Conservation (phyloP, 192 early-diverging fungal genomes). For the Entomortierella parvispora region DNA sequence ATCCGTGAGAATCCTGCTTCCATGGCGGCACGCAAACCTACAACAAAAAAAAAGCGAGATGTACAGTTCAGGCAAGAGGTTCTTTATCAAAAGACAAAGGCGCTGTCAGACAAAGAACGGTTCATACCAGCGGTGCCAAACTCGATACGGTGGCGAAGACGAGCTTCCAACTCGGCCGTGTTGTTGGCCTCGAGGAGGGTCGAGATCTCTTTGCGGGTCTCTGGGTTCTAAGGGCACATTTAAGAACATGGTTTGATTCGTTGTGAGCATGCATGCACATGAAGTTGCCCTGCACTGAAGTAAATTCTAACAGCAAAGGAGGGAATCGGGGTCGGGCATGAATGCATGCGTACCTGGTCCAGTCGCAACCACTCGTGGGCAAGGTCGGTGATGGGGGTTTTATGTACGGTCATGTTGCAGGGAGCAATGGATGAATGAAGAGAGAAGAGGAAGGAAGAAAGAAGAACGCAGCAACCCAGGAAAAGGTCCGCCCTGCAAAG, state of each 20-base stretch:
- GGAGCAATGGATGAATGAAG: slow-evolving; percentile 15
- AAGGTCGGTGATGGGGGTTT: slow-evolving; percentile 49
- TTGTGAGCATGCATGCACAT: neutral
- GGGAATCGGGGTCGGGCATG: no score
- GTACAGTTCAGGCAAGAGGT: neutral
- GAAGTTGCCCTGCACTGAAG: no score
- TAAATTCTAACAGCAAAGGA: no score
- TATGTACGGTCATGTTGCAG: no score
- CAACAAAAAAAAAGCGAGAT: neutral
- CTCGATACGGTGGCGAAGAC: slow-evolving; percentile 73
- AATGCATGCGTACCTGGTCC: slow-evolving; percentile 55
- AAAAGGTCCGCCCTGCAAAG: no score
- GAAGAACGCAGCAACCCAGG: no score
- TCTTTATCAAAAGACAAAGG: neutral
- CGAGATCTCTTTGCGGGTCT: slow-evolving; percentile 69
- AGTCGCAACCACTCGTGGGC: slow-evolving; percentile 67
- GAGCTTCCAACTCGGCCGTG: slow-evolving; percentile 59
- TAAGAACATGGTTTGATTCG: slow-evolving; percentile 11
- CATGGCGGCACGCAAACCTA: slow-evolving; percentile 91
- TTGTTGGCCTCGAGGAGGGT: slow-evolving; percentile 58
- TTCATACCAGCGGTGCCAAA: slow-evolving; percentile 84
- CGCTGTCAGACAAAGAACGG: no score
- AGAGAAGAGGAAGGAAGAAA: neutral
- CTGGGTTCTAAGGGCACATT: slow-evolving; percentile 58
- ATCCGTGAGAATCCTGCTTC: slow-evolving; percentile 93